Evolutionary conservation across 805 yeast genomes (phyloP), one percentile per base, ranked within the genome.

Genomic region (Lachancea nothofagi): DNA sequence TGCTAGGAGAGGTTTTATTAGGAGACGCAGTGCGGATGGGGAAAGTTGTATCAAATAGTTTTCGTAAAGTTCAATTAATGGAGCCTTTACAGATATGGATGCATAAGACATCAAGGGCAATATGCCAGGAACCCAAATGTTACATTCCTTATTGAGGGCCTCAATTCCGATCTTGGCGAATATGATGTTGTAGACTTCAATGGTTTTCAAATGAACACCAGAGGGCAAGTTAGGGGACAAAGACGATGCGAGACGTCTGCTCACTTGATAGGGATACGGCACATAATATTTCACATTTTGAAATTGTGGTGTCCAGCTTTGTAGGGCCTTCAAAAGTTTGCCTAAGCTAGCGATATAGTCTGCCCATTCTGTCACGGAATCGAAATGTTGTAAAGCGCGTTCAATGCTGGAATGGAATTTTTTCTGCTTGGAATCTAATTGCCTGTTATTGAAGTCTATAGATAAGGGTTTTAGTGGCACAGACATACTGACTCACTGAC

Each of bases 301-400:
- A 35, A 63, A 47, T 49, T 57, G 47, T 51, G 71, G 62, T 45
- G 65, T 29, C 73, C 71, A 50, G 59, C 71, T 62, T 43, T 73
- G 75, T 29, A 89, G 61, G 0, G 94, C 80, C 57, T 87, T 85
- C 43, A 79, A 78, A 5, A 94, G 71, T 44, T 83, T 77, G 2
- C 90, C 79, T 32, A 94, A 67, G 57, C 86, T 89, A 17, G 97
- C 82, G 41, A 93, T 93, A 59, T 90, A 88, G 58, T 93, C 98
- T 10, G 98, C 97, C 99, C 99, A 93, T 66, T 93, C 98, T 23
- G 79, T 83, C 1, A 88, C 82, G 2, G 83, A 65, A 38, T 86
- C 96, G 65, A 90, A 90, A 14, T 76, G 69, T 5, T 74, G 71
- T 17, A 93, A 66, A 0, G 93, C 85, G 48, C 80, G 75, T 38